phyloP scores from a whole-genome alignment of 495 filamentous ascomycete species.

The Xylaria nigripes region DNA sequence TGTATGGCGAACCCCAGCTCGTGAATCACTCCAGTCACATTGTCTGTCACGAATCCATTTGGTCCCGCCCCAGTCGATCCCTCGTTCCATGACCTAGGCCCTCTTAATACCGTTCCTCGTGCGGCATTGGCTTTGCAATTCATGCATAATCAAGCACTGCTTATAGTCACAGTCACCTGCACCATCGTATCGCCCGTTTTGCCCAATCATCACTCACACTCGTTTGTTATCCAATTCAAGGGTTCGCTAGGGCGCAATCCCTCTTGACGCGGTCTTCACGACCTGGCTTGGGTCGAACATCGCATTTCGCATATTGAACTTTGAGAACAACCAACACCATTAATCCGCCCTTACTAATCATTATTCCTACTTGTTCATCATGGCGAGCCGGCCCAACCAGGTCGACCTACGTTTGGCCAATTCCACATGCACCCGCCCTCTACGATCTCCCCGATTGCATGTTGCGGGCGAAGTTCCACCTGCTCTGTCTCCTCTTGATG shows the following conservation, averaged over 20 bases:
- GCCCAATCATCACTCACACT: not conserved
- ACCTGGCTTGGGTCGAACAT: not conserved
- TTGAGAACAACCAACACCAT: not conserved
- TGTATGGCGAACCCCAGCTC: not conserved
- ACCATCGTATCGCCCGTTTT: not conserved
- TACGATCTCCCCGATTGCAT: slow-evolving; percentile 66
- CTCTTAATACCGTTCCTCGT: slow-evolving; percentile 11
- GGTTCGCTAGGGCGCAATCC: not conserved
- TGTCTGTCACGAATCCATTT: slow-evolving; percentile 1
- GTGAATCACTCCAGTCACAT: slow-evolving; percentile 1
- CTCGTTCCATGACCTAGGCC: slow-evolving; percentile 6
- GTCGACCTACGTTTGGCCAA: slow-evolving; percentile 51
- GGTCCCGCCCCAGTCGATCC: slow-evolving; percentile 9
- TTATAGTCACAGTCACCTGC: slow-evolving; percentile 4
- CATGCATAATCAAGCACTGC: slow-evolving; percentile 21
- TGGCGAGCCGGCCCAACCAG: slow-evolving; percentile 50
- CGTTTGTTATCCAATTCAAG: not conserved
- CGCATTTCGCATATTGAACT: not conserved
- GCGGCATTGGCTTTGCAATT: slow-evolving; percentile 29
- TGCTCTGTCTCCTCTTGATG: slow-evolving; percentile 87
- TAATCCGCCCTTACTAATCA: not conserved
- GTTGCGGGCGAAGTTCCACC: slow-evolving; percentile 82
- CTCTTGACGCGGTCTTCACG: slow-evolving; percentile 7
- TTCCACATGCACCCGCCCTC: slow-evolving; percentile 34
- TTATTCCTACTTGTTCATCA: slow-evolving; percentile 20